Evolutionary conservation across 495 filamentous ascomycete genomes (phyloP).

Genomic region (Xylaria scruposa): DNA sequence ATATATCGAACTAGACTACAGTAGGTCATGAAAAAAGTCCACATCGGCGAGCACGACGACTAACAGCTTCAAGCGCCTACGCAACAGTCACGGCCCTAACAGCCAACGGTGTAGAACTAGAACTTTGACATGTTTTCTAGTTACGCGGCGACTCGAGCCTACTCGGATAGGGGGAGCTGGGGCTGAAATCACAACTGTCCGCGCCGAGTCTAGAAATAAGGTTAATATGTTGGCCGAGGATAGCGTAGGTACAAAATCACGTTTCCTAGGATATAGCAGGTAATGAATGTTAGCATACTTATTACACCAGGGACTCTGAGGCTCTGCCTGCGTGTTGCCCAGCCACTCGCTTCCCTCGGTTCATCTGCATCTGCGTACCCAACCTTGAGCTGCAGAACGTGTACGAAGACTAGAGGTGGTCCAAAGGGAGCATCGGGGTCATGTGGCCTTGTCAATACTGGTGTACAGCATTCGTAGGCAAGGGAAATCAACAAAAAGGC

Average conservation of each 20-base stretch:
- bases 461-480: not conserved
- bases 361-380: not conserved
- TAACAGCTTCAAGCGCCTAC: not conserved
- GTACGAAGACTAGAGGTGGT: not conserved
- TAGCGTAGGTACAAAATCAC: not conserved
- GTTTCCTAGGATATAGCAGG: not conserved
- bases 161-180: not conserved
- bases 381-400: not conserved
- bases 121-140: not conserved
- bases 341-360: not conserved
- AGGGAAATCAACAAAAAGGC: not conserved
- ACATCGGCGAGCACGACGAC: not conserved
- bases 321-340: conserved; percentile 14
- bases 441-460: not conserved
- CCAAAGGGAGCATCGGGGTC: not conserved
- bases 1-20: not conserved
- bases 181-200: not conserved
- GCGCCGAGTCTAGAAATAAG: not conserved
- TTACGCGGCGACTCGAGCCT: not conserved
- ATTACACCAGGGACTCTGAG: not conserved
- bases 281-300: conserved; percentile 2
- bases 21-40: not conserved
- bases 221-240: not conserved
- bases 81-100: not conserved
- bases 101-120: not conserved